Conservation (phyloP, 108 stramenopile genomes). For the Schizochytrium sp. region DNA sequence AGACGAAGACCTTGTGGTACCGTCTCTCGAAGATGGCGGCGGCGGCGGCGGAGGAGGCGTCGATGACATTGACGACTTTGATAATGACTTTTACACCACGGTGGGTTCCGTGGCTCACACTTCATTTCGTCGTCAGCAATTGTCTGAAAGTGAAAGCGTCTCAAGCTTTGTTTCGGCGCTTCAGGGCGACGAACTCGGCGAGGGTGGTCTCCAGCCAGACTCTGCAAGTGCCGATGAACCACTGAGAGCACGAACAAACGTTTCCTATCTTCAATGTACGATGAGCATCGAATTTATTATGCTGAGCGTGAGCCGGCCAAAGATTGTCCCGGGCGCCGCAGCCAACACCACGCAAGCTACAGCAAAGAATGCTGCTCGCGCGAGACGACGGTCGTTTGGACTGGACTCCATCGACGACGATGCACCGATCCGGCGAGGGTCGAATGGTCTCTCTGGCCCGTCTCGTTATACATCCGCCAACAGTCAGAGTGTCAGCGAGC, state of each 20-base stretch:
- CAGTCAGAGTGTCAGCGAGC: too few relatives aligned
- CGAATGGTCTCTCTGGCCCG: too few relatives aligned
- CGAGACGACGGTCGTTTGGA: neutral
- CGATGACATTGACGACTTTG: neutral
- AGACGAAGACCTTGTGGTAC: neutral
- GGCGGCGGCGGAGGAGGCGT: neutral
- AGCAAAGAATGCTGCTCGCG: neutral
- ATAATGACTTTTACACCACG: conserved; percentile 17
- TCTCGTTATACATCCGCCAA: too few relatives aligned
- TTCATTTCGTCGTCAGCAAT: neutral
- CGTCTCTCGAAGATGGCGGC: neutral
- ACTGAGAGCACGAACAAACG: neutral
- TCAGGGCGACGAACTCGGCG: neutral
- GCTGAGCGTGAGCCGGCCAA: neutral
- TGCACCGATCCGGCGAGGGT: too few relatives aligned
- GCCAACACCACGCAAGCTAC: neutral
- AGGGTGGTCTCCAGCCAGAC: neutral
- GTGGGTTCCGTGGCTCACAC: neutral
- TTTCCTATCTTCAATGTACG: neutral
- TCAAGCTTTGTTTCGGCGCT: neutral
- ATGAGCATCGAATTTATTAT: neutral
- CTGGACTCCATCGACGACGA: neutral
- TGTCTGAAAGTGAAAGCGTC: neutral
- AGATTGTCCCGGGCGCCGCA: neutral
- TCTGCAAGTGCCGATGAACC: neutral